Base-by-base conservation (phyloP, 352 stramenopile genomes). In the Globisporangium nodosum region DNA sequence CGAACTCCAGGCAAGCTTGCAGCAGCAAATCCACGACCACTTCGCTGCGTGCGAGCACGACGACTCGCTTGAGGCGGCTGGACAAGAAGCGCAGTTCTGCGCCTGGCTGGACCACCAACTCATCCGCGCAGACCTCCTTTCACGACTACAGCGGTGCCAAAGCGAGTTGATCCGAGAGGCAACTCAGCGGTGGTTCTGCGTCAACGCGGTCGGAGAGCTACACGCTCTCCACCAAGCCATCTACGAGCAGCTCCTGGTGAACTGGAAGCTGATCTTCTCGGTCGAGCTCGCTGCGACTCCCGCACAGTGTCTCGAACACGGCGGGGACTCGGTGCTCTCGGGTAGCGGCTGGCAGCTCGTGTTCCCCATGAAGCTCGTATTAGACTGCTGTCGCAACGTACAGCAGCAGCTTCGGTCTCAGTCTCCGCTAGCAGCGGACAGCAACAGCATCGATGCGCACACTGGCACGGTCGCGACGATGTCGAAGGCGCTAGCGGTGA, bases 211-310 rank as follows among this genome's bases (percentile, higher is more conserved):
- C 5, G 56, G 64, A 2, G 69, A 83, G 9, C 58, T 70, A 8
- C 66, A 81, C 7, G 63, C 72, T 0, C 54, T 82, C 15, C 69
- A 69, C 8, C 65, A 78, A 37, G 63, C 74, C 20, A 49, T 86
- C 9, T 52, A 65, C n/a, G 78, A 88, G 56, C 63, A 78, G 31
- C 63, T 68, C 3, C 47, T 88, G 24, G 63, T 83, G 9, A 49
- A 48, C 8, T 88, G 78, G 78, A 74, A 78, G 9, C 43, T 80
- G 12, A 63, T 86, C 15, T 52, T 68, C 3, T 70, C 68, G 9
- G 39, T 78, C 3, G 78, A 88, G 42, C 52, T 76, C 6, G 62
- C 68, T 8, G 52, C 31, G 0, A 37, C 49, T 8, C 53, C 71
- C 4, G 33, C 71, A 7, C 67, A 65, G 27, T 71, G 51, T 47